These are phyloP conservation scores for Pyricularia sp. DNA, from an alignment of 2,329 filamentous ascomycete species.

Conservation along the genomic window DNA sequence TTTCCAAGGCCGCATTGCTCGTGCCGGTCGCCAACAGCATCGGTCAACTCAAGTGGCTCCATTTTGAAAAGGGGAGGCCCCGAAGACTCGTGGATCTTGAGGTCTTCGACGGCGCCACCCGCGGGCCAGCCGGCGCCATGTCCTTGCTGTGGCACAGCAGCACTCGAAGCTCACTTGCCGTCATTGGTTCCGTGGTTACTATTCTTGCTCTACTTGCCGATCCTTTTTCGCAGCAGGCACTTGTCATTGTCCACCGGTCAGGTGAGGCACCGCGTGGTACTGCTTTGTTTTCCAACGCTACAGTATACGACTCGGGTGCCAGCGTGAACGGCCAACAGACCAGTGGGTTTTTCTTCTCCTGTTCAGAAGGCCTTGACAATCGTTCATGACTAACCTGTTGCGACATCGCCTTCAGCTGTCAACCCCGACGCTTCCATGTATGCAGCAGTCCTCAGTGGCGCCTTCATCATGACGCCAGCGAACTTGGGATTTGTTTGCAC, in stretches of 20 bases:
- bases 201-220: slow-evolving; percentile 2
- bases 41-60: slow-evolving; percentile 20
- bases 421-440: slow-evolving; percentile 1
- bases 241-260: neutral
- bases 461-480: neutral
- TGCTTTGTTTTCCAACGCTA: neutral
- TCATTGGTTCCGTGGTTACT: neutral
- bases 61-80: slow-evolving; percentile 12
- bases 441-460: neutral
- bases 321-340: neutral
- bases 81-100: slow-evolving; percentile 14
- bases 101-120: slow-evolving; percentile 15
- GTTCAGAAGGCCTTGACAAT: neutral
- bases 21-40: slow-evolving; percentile 15
- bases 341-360: neutral
- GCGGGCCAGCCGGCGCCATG: slow-evolving; percentile 10
- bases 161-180: neutral
- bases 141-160: neutral
- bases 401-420: neutral
- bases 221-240: slow-evolving; percentile 1
- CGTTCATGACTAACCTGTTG: neutral
- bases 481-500: neutral
- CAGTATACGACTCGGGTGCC: slow-evolving; percentile 1
- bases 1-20: slow-evolving; percentile 13
- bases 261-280: neutral